Percentiles rank a stretch among this genome's conserved stretches.
phyloP scores from a whole-genome alignment of 2,329 filamentous ascomycete species.

The Ceratocystis albifundus region DNA sequence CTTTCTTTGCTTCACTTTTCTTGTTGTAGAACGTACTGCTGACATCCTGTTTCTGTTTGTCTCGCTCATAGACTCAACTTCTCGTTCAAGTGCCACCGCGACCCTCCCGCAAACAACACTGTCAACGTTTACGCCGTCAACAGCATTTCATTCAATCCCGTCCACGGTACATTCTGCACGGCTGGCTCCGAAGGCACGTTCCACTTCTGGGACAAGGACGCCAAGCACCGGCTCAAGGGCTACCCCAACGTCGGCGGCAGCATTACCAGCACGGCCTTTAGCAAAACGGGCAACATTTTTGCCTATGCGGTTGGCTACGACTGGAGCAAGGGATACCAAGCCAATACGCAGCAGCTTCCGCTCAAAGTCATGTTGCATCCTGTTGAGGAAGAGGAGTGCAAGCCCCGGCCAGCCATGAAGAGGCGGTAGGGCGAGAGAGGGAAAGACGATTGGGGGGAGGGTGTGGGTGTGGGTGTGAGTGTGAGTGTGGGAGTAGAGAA shows the following conservation, averaged over 20 bases:
- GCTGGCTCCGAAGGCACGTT: constrained; percentile 93
- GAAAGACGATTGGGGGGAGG: background rate
- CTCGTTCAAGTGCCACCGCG: constrained; percentile 97
- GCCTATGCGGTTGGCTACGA: constrained; percentile 90
- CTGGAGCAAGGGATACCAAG: constrained; percentile 92
- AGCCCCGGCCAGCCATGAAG: constrained; percentile 48
- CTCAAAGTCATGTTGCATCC: constrained; percentile 81
- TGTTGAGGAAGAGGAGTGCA: constrained; percentile 51
- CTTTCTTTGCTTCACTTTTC: background rate
- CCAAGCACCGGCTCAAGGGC: constrained; percentile 79
- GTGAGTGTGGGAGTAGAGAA: background rate
- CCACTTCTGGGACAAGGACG: constrained; percentile 91
- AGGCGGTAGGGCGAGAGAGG: constrained; percentile 37
- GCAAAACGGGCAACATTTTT: constrained; percentile 70
- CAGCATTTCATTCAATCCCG: constrained; percentile 92
- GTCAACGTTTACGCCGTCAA: constrained; percentile 93
- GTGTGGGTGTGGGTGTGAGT: too few species aligned
- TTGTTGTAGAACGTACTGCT: too few species aligned
- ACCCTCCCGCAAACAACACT: constrained; percentile 60
- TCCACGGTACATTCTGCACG: constrained; percentile 96
- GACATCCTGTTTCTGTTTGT: background rate
- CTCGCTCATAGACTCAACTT: constrained; percentile 61
- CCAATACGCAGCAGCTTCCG: constrained; percentile 62
- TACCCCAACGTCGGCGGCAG: constrained; percentile 75
- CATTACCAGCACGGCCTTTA: constrained; percentile 88